Evolutionary conservation across 2,329 filamentous ascomycete species (phyloP), one percentile per base, ranked within the genome.

Genomic region (Phialophora expanda): DNA sequence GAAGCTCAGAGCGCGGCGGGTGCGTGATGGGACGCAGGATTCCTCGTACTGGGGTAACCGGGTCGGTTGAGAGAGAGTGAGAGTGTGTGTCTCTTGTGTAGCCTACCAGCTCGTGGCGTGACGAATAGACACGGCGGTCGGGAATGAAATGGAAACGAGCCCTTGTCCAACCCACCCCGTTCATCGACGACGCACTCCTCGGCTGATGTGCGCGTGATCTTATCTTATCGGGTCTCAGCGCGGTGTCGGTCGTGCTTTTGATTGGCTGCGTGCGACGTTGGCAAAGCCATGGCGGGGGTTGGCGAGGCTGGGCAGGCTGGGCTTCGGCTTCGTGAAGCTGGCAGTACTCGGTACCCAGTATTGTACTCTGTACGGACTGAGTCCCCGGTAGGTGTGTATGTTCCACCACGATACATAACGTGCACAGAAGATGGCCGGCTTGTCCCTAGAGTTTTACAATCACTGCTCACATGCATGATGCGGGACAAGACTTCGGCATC

Each of bases 181-280:
- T 24, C 24, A 24, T 24, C 24, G 24, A 24, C 24, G 1, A 44
- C 9, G 1, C 9, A 8, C 38, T 44, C 38, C 38, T 44, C 38
- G 38, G 38, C 14, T 7, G 38, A 44, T 5, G 38, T 44, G 48
- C 20, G 48, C 24, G 48, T 22, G 48, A 51, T 51, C 48, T 51
- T 51, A 51, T 51, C 48, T 51, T 51, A 51, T 51, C 48, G 20
- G 48, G 22, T 22, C 14, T 44, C 14, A 44, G 32, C 20, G 38
- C 17, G 38, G 38, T n/a, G 38, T 44, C 17, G 38, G 38, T 5
- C 20, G 6, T 44, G 38, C 38, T n/a, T n/a, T 8, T 44, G 17
- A 44, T 44, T 44, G 38, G 38, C 34, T 41, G 34, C 34, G 12
- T 7, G 2, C 32, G 9, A 11, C 9, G 32, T 12, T 12, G 32